Evolutionary conservation across 1,139 yeast species (phyloP).

Genomic region (Suhomyces bribrorum): DNA sequence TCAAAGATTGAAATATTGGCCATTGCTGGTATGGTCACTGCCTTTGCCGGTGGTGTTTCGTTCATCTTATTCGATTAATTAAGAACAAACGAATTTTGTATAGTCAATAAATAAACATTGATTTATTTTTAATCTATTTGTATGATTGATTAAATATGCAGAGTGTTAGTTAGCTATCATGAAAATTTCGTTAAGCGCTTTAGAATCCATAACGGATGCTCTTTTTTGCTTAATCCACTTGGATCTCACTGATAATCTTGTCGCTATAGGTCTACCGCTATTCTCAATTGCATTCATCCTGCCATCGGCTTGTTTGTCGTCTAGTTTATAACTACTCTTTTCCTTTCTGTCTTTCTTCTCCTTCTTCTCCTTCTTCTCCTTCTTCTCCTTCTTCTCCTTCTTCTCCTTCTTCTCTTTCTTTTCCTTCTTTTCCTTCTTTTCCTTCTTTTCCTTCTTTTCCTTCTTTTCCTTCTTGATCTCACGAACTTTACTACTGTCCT

Average conservation of each 20-base stretch:
- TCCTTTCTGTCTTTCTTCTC: slow-evolving; percentile 21
- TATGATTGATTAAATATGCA: neutral
- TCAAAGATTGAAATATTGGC: slow-evolving; percentile 35
- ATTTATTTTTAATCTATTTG: neutral
- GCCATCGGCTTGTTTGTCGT: slow-evolving; percentile 21
- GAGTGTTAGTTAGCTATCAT: slow-evolving; percentile 60
- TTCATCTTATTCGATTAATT: slow-evolving; percentile 30
- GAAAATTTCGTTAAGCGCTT: slow-evolving; percentile 87
- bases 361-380: slow-evolving; percentile 22
- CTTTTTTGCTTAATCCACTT: slow-evolving; percentile 86
- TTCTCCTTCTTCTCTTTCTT: slow-evolving; percentile 19
- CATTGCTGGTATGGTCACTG: slow-evolving; percentile 33
- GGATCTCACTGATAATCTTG: slow-evolving; percentile 78
- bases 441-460: slow-evolving; percentile 27
- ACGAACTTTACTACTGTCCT: too few species aligned
- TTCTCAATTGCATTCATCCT: too few species aligned
- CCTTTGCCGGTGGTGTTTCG: slow-evolving; percentile 43
- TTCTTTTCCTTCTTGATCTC: slow-evolving; percentile 21
- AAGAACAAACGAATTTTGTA: neutral
- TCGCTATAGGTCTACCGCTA: slow-evolving; percentile 39
- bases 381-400: slow-evolving; percentile 19
- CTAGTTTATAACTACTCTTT: slow-evolving; percentile 20
- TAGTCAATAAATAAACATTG: neutral
- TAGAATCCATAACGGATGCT: slow-evolving; percentile 86
- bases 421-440: slow-evolving; percentile 23